Percentiles rank a stretch among this genome's conserved stretches.
Conservation (phyloP, 768 basidiomycete genomes). For the Trichaptum fuscoviolaceum region DNA sequence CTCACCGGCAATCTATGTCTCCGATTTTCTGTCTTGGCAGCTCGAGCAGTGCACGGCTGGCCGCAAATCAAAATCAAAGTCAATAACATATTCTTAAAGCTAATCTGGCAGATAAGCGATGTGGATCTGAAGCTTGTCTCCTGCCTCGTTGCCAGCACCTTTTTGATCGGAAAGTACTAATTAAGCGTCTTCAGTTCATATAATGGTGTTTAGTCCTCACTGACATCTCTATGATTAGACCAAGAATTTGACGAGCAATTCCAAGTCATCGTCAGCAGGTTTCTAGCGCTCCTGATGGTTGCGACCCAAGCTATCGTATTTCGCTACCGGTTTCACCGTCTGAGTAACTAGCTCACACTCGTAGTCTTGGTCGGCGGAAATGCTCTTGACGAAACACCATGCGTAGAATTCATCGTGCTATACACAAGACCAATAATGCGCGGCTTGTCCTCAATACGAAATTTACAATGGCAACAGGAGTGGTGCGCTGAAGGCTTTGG, state of each 20-base stretch:
- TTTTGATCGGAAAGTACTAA: too few species aligned
- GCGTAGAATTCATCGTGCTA: neutral
- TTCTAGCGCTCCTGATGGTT: neutral
- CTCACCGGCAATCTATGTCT: too few species aligned
- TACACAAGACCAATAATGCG: neutral
- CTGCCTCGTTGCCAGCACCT: too few species aligned
- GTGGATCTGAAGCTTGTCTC: too few species aligned
- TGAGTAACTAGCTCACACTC: neutral
- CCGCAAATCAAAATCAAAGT: too few species aligned
- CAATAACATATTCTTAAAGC: too few species aligned
- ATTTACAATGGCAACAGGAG: neutral
- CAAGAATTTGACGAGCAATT: neutral
- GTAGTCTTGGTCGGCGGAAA: neutral
- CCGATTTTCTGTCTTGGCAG: too few species aligned
- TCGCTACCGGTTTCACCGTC: neutral
- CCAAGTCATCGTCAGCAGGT: neutral
- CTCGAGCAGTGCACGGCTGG: too few species aligned
- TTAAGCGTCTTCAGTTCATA: too few species aligned
- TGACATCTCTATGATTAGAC: too few species aligned
- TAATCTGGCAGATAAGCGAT: too few species aligned
- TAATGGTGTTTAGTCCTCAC: too few species aligned
- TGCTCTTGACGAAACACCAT: neutral
- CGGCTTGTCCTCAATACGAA: neutral
- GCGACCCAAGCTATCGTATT: neutral
- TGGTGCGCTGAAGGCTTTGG: neutral